Conservation (phyloP, 2,329 filamentous ascomycete genomes). For the Aspergillus aculeatinus region DNA sequence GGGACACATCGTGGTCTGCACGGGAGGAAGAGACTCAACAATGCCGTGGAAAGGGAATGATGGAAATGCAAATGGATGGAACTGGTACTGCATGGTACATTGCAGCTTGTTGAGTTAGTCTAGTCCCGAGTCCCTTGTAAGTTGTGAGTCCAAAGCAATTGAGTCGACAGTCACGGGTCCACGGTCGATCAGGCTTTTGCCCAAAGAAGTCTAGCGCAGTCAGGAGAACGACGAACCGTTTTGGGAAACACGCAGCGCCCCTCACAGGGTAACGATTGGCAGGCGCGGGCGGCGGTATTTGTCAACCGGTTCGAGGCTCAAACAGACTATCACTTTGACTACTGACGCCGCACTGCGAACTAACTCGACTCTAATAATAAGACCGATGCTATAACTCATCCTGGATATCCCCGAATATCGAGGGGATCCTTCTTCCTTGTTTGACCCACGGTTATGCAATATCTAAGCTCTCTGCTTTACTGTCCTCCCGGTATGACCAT, state of each 20-base stretch:
- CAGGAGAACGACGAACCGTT: conserved; percentile 5
- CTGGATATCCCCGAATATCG: not conserved
- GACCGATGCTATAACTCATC: not conserved
- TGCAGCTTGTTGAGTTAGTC: no score
- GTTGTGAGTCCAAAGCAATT: not conserved
- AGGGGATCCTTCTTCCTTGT: no score
- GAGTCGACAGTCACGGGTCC: not conserved
- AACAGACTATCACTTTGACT: conserved; percentile 10
- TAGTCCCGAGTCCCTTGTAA: no score
- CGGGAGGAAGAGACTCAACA: no score
- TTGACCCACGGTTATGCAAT: not conserved
- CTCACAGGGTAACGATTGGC: conserved; percentile 17
- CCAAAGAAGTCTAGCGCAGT: not conserved
- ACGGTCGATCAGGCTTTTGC: conserved; percentile 3
- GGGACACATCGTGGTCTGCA: no score
- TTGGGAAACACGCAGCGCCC: conserved; percentile 21
- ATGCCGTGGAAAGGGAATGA: no score
- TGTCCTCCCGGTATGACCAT: no score
- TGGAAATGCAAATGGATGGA: no score
- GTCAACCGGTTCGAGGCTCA: conserved; percentile 14
- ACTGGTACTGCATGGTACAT: no score
- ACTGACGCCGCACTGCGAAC: not conserved
- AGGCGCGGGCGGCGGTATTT: conserved; percentile 11
- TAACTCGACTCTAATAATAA: conserved; percentile 5
- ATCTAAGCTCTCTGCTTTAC: not conserved